Base-by-base conservation (phyloP, 2,329 filamentous ascomycete species). In the Byssochlamys sp. region DNA sequence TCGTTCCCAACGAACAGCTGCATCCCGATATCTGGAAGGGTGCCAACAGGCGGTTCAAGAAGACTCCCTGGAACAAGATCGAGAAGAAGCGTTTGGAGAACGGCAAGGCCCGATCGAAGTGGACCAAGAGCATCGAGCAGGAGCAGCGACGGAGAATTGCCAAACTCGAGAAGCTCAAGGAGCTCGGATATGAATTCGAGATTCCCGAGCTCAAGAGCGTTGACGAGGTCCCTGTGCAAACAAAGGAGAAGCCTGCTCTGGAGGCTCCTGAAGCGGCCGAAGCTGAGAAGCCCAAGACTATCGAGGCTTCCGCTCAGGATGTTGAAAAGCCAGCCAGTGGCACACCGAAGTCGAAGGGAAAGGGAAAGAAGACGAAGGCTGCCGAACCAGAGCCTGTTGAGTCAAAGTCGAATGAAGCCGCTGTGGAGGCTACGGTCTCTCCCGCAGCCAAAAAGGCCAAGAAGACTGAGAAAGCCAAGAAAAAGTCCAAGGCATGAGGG, bases 31-130 rank as follows among this genome's bases (percentile, higher is more conserved):
- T 96, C 55, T 97, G 91, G 84, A 91, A 94, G 77, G 91, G 91
- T 39, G 90, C 91, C 67, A 92, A 95, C 74, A 85, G 84, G 67
- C 87, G 91, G 57, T 96, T 94, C 81, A 95, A 95, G 80, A 81
- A 82, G 61, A 85, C 92, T 11, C 92, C 94, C 24, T 87, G 89
- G 81, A 94, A 91, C 75, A 89, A 89, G 76, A 87, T 97, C 71
- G 88, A 88, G 59, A 89, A 89, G 54, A 80, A 84, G 65, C 82
- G 84, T 65, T 80, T 97, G 63, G 84, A 87, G 67, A 84, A 86
- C 69, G 88, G 89, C 49, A 82, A 84, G 63, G 84, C 87, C 24
- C 84, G 90, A 68, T 83, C 87, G 35, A 78, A 80, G n/a, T 99
- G 94, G 94, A 79, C 85, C 59, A 83, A 83, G 75, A 87, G 86